A percentile compares a stretch with the other conserved stretches of the same genome.
Evolutionary conservation across 306 rosid genomes (phyloP).

Genomic region (Urtica urens): DNA sequence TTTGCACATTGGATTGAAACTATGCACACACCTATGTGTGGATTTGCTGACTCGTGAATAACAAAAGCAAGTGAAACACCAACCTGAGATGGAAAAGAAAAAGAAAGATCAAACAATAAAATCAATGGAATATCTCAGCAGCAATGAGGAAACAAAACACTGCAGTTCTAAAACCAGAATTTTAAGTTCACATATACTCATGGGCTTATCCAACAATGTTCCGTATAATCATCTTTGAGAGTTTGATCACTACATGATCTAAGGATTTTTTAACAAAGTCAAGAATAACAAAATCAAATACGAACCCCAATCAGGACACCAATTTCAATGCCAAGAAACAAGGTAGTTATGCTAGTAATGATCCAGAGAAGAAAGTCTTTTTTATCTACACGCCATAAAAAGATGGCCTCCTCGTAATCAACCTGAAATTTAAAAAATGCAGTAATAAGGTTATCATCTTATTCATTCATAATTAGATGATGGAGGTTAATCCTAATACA

Average conservation of each 20-base stretch:
- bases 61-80: conserved; percentile 93
- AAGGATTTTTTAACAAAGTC: no score
- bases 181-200: no score
- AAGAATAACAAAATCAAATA: not conserved
- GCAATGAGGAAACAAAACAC: no score
- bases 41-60: conserved; percentile 94
- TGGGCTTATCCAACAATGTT: no score
- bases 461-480: not conserved
- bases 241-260: no score
- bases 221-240: no score
- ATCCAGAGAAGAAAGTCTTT: conserved; percentile 95
- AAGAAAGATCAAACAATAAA: conserved; percentile 5
- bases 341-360: conserved; percentile 63
- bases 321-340: conserved; percentile 91
- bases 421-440: conserved; percentile 43
- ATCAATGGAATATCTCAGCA: conserved; percentile 8
- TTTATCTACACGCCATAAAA: conserved; percentile 85
- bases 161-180: no score
- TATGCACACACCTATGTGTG: conserved; percentile 74
- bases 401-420: conserved; percentile 83
- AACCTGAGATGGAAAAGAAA: conserved; percentile 48
- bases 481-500: not conserved
- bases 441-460: conserved; percentile 9
- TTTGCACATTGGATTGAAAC: not conserved
- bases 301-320: conserved; percentile 95